phyloP scores from a whole-genome alignment of 495 filamentous ascomycete genomes.

The Penicillium soppii region DNA sequence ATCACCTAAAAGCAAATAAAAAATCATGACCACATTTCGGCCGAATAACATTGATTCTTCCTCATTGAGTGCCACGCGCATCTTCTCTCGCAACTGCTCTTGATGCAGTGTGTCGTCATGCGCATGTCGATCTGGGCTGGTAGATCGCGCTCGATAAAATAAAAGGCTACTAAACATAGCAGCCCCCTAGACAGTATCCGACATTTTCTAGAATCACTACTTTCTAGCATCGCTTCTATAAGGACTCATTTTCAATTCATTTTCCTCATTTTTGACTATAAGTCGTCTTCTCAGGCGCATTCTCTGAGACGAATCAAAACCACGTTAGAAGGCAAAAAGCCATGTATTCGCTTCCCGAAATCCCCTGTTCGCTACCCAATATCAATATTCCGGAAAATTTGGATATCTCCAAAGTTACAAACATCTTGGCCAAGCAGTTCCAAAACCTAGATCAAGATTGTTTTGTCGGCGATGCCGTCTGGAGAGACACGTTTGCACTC shows the following conservation, averaged over 20 bases:
- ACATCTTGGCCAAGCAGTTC: background rate
- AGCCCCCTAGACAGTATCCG: too few species aligned
- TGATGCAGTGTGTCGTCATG: background rate
- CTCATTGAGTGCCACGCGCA: background rate
- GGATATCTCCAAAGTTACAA: background rate
- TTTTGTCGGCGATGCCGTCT: background rate
- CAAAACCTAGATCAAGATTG: background rate
- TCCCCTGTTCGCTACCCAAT: background rate
- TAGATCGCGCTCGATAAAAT: background rate
- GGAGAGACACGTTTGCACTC: background rate
- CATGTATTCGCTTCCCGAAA: background rate
- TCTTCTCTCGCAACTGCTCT: background rate
- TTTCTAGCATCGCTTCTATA: too few species aligned
- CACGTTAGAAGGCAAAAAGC: background rate
- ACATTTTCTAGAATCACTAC: too few species aligned
- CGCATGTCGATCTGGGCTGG: background rate
- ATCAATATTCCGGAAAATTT: background rate
- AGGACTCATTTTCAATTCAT: background rate
- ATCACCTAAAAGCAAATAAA: too few species aligned
- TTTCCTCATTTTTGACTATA: background rate
- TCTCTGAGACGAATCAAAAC: background rate
- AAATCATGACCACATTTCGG: too few species aligned
- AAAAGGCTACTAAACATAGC: background rate
- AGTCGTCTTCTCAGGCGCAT: background rate
- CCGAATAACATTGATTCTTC: too few species aligned